Evolutionary conservation across 116 monocot species (phyloP).

Genomic region (Zostera marina): DNA sequence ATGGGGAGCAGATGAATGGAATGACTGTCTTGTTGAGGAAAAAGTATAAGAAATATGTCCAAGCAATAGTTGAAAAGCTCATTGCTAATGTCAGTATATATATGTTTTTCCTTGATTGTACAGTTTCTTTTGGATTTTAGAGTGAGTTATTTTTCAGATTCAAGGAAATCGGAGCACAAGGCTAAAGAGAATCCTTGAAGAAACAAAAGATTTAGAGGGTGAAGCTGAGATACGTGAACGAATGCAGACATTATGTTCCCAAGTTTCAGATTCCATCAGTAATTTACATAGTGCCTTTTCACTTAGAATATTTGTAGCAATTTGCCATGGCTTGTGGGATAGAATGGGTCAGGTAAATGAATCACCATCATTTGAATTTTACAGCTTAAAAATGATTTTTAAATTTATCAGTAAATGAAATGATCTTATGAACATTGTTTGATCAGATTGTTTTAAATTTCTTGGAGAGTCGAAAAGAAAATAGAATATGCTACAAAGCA

Average conservation of each 20-base stretch:
- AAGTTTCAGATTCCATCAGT: slow-evolving; percentile 41
- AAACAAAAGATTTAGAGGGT: slow-evolving; percentile 68
- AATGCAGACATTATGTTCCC: slow-evolving; percentile 54
- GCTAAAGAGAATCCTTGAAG: slow-evolving; percentile 73
- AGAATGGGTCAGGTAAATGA: slow-evolving; percentile 74
- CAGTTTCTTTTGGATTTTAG: too few species aligned
- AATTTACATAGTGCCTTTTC: slow-evolving; percentile 60
- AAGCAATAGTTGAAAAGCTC: slow-evolving; percentile 78
- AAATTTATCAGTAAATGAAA: not conserved
- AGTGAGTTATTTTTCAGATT: slow-evolving; percentile 34
- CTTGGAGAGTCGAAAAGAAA: slow-evolving; percentile 86
- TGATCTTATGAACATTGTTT: slow-evolving; percentile 3
- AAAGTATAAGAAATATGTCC: slow-evolving; percentile 79
- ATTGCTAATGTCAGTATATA: slow-evolving; percentile 49
- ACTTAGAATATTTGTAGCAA: slow-evolving; percentile 70
- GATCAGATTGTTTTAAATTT: slow-evolving; percentile 63
- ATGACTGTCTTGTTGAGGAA: slow-evolving; percentile 58
- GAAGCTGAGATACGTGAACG: slow-evolving; percentile 71
- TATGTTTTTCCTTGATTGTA: not conserved
- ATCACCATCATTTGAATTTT: not conserved
- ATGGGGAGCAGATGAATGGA: slow-evolving; percentile 76
- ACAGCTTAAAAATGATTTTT: not conserved
- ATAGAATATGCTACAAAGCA: slow-evolving; percentile 72
- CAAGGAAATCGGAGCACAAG: slow-evolving; percentile 48
- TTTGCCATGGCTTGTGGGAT: slow-evolving; percentile 76